Evolutionary conservation across 768 basidiomycete genomes (phyloP), one percentile per base, ranked within the genome.

Genomic region (Podaxis sp.): DNA sequence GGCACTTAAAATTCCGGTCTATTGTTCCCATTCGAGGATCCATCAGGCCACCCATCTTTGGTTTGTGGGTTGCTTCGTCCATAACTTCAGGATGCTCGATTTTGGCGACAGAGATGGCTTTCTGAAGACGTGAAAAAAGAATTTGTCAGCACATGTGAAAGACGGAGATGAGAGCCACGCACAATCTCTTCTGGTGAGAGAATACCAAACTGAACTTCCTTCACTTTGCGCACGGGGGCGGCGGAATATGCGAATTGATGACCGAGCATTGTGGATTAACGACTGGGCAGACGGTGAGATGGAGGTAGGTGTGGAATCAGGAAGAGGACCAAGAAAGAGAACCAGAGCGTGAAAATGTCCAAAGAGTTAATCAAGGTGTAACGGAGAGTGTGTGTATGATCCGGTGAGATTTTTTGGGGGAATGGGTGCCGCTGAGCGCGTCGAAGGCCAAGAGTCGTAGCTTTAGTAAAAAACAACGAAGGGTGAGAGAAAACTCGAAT

Each of bases 171-270:
- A 59, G 59, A 62, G 57, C 62, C 2, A 84, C 89, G 72, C 70
- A 98, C 95, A 71, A 98, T 98, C 82, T 98, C 97, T 77, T 98
- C 97, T 9, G 97, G 97, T 36, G 95, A 95, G 68, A 99, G 88
- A 68, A 99, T 94, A 69, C 96, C 95, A 81, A 98, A 98, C 74
- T 98, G 95, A 63, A 98, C 95, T 78, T 98, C 95, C 79, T 88
- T 91, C 68, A 98, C 92, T 77, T 93, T 93, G 77, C 92, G 90
- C 75, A 96, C 84, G 32, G 96, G 96, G 57, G 95, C 95, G 69
- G 92, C 88, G 27, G 95, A 97, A 75, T 84, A 91, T 63, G 95
- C 91, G 69, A 94, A 93, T 74, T 90, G 89, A 77, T 93, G 91
- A 65, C 91, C 91, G 59, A 92, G 81, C 91, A 93, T 93, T 76